Conservation (phyloP, 208 protist species). For the Leishmania turanica region DNA sequence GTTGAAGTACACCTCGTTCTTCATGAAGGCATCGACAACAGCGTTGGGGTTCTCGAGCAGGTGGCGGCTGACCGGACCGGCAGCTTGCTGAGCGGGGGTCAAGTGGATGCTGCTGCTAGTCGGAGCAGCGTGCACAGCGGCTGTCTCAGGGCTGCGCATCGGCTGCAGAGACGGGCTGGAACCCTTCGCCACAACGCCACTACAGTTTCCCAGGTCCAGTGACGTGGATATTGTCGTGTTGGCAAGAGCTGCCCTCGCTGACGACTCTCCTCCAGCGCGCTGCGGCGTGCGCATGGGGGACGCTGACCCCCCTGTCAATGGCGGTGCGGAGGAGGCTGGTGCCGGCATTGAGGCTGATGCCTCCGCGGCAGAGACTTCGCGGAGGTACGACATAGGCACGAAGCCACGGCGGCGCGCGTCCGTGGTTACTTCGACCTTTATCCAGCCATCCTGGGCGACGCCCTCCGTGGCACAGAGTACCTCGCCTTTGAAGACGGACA, state of each 20-base stretch:
- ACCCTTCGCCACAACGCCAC: neutral
- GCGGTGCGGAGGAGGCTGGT: neutral
- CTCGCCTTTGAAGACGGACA: conserved; percentile 76
- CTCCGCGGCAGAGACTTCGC: conserved; percentile 31
- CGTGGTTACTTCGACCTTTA: conserved; percentile 60
- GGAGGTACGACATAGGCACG: conserved; percentile 78
- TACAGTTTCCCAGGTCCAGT: conserved; percentile 12
- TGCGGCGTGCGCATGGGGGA: conserved; percentile 1
- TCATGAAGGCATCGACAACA: conserved; percentile 78
- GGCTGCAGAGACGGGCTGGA: conserved; percentile 13
- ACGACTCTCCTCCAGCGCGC: neutral
- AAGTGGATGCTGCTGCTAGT: neutral
- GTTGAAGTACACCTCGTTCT: conserved; percentile 86
- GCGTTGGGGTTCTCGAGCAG: conserved; percentile 60
- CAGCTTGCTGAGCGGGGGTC: conserved; percentile 27
- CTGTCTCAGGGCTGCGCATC: conserved; percentile 10
- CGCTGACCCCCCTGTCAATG: neutral
- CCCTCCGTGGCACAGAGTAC: conserved; percentile 45
- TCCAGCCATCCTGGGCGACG: conserved; percentile 76
- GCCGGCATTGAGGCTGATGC: conserved; percentile 7
- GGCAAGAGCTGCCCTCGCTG: neutral
- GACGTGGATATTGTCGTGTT: conserved; percentile 16
- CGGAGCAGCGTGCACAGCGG: neutral
- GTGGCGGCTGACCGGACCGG: conserved; percentile 28
- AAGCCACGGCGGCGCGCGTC: conserved; percentile 62